These are phyloP conservation scores for Petunia axillaris DNA, from an alignment of 257 asterid species.

Conservation along the genomic window DNA sequence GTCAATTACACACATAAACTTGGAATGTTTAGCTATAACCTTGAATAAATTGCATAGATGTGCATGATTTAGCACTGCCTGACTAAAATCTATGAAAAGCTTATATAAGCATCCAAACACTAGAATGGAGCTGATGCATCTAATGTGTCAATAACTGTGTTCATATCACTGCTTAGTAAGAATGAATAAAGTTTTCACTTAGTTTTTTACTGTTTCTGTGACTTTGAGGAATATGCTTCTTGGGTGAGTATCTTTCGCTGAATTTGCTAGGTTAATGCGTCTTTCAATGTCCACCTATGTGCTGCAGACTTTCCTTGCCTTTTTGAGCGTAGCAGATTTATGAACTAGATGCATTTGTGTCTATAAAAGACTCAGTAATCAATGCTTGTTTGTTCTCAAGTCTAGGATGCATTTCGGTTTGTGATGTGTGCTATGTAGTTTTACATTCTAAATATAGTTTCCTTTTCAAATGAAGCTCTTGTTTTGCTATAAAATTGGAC, in stretches of 20 bases:
- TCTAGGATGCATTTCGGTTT: not conserved
- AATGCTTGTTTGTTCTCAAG: constrained; percentile 4
- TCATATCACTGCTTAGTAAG: constrained; percentile 5
- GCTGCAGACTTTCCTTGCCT: constrained; percentile 9
- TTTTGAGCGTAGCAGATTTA: constrained; percentile 9
- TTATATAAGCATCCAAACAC: constrained; percentile 11
- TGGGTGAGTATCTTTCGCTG: not conserved
- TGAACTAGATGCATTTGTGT: not conserved
- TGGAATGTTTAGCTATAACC: not conserved
- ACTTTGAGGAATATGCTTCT: constrained; percentile 15
- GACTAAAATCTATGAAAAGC: not conserved
- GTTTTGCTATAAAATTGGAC: not conserved
- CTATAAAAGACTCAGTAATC: not conserved
- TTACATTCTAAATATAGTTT: not conserved
- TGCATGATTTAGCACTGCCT: not conserved
- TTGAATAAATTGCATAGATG: not conserved
- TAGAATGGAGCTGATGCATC: not conserved
- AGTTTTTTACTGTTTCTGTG: not conserved
- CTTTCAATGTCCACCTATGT: constrained; percentile 7
- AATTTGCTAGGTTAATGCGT: not conserved
- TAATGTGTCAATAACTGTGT: not conserved
- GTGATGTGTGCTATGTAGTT: not conserved
- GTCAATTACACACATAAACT: not conserved
- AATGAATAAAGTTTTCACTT: not conserved
- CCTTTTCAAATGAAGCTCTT: constrained; percentile 18